phyloP scores from a whole-genome alignment of 805 yeast genomes.

The Isabelozyma pseudorhagii region DNA sequence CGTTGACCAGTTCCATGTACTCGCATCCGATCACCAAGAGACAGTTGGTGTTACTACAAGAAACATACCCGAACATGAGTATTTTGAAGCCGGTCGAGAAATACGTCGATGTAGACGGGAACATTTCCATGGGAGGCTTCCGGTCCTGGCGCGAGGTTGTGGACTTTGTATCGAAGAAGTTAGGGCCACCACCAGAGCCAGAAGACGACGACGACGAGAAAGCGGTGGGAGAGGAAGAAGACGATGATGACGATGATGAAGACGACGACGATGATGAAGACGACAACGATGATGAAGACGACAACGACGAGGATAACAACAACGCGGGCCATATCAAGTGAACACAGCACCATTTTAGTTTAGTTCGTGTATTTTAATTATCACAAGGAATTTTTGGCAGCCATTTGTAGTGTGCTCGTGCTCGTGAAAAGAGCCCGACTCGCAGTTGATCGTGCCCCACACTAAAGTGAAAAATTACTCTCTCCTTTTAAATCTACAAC shows the following conservation, averaged over 20 bases:
- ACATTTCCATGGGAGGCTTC: constrained; percentile 29
- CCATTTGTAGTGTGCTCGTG: too few species aligned
- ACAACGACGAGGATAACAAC: constrained; percentile 4
- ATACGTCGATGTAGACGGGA: constrained; percentile 21
- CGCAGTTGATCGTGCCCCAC: too few species aligned
- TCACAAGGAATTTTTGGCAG: too few species aligned
- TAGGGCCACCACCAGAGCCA: constrained; percentile 15
- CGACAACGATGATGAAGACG: constrained; percentile 7
- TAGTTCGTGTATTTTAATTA: too few species aligned
- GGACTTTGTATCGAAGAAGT: constrained; percentile 17
- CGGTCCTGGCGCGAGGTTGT: constrained; percentile 26
- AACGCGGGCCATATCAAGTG: too few species aligned
- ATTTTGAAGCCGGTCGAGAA: constrained; percentile 26
- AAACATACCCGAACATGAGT: constrained; percentile 19
- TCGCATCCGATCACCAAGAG: constrained; percentile 22
- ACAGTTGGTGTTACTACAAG: constrained; percentile 17
- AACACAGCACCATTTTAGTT: too few species aligned
- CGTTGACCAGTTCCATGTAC: constrained; percentile 22
- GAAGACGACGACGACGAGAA: constrained; percentile 18
- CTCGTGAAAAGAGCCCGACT: too few species aligned
- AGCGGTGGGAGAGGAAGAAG: constrained; percentile 9
- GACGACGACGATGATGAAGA: constrained; percentile 8
- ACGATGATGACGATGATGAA: constrained; percentile 7
- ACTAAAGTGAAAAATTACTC: not conserved
- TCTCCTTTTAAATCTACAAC: too few species aligned